Evolutionary conservation across 768 basidiomycete species (phyloP).

Genomic region (Russula sp.): DNA sequence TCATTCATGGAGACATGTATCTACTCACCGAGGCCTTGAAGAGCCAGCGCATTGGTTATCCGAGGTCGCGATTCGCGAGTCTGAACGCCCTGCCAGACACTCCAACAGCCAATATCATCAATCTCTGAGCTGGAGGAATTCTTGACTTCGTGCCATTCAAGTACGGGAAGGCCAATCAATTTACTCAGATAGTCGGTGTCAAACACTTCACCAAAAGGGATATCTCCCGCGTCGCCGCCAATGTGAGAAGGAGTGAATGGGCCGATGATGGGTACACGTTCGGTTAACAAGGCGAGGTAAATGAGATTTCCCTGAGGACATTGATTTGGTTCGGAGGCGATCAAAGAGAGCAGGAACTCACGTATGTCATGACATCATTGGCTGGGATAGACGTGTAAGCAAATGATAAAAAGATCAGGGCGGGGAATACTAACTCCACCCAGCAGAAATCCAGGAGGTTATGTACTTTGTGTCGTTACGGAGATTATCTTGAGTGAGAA

Average conservation of each 20-base stretch:
- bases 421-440: slow-evolving; percentile 49
- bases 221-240: slow-evolving; percentile 28
- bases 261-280: slow-evolving; percentile 35
- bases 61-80: slow-evolving; percentile 26
- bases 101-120: slow-evolving; percentile 39
- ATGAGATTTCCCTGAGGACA: slow-evolving; percentile 32
- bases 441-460: slow-evolving; percentile 69
- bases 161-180: slow-evolving; percentile 31
- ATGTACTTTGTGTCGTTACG: slow-evolving; percentile 55
- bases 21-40: slow-evolving; percentile 28
- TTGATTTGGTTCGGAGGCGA: not conserved
- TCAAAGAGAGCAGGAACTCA: slow-evolving; percentile 25
- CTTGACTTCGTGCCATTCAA: slow-evolving; percentile 41
- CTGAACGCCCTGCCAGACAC: slow-evolving; percentile 34
- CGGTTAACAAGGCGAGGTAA: slow-evolving; percentile 34
- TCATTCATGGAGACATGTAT: not conserved
- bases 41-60: slow-evolving; percentile 24
- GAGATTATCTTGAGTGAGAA: slow-evolving; percentile 48
- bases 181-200: slow-evolving; percentile 33
- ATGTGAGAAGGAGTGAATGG: slow-evolving; percentile 37
- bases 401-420: not conserved
- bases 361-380: slow-evolving; percentile 74
- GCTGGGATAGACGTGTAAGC: slow-evolving; percentile 32
- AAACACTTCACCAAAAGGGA: slow-evolving; percentile 37
- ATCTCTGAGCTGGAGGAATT: slow-evolving; percentile 26